Percentiles rank a stretch among this genome's conserved stretches.
phyloP scores from a whole-genome alignment of 192 early-diverging fungal genomes.

The Linnemannia exigua region DNA sequence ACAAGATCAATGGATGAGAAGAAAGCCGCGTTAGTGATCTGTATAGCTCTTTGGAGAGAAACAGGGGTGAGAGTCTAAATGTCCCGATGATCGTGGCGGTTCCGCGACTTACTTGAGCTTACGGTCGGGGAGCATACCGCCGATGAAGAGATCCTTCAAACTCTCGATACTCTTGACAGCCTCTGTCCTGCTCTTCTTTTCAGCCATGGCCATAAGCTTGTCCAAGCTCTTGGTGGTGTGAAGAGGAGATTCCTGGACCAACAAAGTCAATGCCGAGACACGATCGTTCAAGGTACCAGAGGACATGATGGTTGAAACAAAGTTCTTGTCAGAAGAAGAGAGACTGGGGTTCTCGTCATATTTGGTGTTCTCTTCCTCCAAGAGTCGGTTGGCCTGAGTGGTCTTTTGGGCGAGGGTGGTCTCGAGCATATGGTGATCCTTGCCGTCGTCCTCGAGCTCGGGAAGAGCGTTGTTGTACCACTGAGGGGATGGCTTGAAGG shows the following conservation, averaged over 20 bases:
- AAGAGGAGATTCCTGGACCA: constrained; percentile 93
- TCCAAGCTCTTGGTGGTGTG: constrained; percentile 81
- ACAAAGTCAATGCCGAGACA: constrained; percentile 91
- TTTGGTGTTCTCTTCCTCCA: constrained; percentile 73
- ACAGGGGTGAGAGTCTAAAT: not conserved
- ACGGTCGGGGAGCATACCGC: constrained; percentile 86
- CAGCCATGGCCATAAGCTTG: constrained; percentile 86
- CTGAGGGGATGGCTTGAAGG: constrained; percentile 46
- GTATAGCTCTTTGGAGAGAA: not conserved
- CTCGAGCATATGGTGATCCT: constrained; percentile 43
- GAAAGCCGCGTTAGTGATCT: not conserved
- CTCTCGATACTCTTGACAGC: constrained; percentile 86
- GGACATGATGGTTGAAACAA: constrained; percentile 88
- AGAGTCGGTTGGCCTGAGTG: constrained; percentile 71
- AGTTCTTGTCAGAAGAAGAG: constrained; percentile 86
- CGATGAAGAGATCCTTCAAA: constrained; percentile 91
- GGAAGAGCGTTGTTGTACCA: constrained; percentile 40
- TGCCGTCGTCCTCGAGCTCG: constrained; percentile 43
- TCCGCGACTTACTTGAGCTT: constrained; percentile 74
- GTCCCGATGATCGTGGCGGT: not conserved
- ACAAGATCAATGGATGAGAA: not conserved
- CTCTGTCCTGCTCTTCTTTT: constrained; percentile 93
- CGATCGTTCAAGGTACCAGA: constrained; percentile 96
- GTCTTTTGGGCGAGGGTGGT: constrained; percentile 53
- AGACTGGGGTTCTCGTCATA: constrained; percentile 69